Base-by-base conservation (phyloP, 495 filamentous ascomycete genomes). In the Penicillium daleae region DNA sequence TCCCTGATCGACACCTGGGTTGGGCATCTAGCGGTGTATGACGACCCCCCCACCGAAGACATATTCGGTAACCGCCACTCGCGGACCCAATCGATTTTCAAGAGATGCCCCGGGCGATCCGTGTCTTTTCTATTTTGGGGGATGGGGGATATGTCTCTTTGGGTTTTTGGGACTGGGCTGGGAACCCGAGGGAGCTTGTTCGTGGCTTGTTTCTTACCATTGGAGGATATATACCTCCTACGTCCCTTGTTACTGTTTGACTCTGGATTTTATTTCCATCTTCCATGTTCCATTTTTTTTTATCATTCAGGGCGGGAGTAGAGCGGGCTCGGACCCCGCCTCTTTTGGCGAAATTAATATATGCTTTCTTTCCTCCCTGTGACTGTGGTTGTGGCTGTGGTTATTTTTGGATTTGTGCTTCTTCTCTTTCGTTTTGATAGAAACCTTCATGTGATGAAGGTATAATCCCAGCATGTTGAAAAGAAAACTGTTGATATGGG, bases 251-350 rank as follows among this genome's bases (percentile, higher is more conserved):
- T n/a, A n/a, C n/a, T n/a, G n/a, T n/a, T n/a, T n/a, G n/a, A n/a
- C n/a, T 10, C 10, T 19, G 3, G 26, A 19, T 26, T 26, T 24
- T 31, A 21, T 52, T 40, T 57, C 13, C 37, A 29, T 51, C 15
- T 15, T 56, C 8, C 12, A 22, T 50, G n/a, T 35, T 33, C 17
- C n/a, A 15, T 24, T 42, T 22, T 26, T 35, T 63, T 48, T 5
- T 29, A 55, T 4, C 13, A 33, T 24, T 50, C 33, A 39, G 59
- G 48, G 55, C 53, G 50, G 63, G 57, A 56, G 54, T 64, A 59
- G 58, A 67, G 58, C 59, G 58, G 61, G 61, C 61, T 67, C 65
- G 44, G 44, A 53, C 49, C 32, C 51, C 51, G 51, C 51, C 29
- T 35, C 27, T 22, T 35, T 54, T 22, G n/a, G 29, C 22, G 21